Conservation (phyloP, 441 rosid genomes). For the Erysimum cheiri region DNA sequence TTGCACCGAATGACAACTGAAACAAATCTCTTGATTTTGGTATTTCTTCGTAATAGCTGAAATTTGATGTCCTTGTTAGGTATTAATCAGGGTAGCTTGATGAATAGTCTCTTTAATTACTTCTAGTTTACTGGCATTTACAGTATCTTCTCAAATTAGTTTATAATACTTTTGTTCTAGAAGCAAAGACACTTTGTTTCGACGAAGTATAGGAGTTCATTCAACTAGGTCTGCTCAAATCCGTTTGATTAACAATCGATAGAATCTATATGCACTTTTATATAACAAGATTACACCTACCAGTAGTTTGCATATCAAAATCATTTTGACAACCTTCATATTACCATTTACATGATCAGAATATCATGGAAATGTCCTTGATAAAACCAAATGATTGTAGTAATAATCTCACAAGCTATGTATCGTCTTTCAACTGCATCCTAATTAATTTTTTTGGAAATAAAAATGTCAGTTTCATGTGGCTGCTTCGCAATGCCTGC, state of each 20-base stretch:
- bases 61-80: not conserved
- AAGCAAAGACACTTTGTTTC: not conserved
- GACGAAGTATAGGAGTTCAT: not conserved
- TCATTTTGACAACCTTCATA: not conserved
- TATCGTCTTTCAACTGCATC: conserved; percentile 3
- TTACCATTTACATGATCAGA: conserved; percentile 3
- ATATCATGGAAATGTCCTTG: not conserved
- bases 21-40: conserved; percentile 1
- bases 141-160: not conserved
- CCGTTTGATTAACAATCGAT: not conserved
- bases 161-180: not conserved
- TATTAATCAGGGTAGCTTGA: conserved; percentile 3
- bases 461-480: conserved; percentile 67
- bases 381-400: conserved; percentile 9
- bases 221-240: not conserved
- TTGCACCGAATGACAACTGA: not conserved
- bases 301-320: not conserved
- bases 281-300: not conserved
- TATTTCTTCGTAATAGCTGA: not conserved
- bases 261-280: not conserved
- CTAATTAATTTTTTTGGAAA: conserved; percentile 2
- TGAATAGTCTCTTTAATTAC: not conserved
- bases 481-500: conserved; percentile 77
- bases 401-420: not conserved
- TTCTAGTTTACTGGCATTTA: conserved; percentile 1